Base-by-base conservation (phyloP, 768 basidiomycete species). In the Boletus vinaceobasis region DNA sequence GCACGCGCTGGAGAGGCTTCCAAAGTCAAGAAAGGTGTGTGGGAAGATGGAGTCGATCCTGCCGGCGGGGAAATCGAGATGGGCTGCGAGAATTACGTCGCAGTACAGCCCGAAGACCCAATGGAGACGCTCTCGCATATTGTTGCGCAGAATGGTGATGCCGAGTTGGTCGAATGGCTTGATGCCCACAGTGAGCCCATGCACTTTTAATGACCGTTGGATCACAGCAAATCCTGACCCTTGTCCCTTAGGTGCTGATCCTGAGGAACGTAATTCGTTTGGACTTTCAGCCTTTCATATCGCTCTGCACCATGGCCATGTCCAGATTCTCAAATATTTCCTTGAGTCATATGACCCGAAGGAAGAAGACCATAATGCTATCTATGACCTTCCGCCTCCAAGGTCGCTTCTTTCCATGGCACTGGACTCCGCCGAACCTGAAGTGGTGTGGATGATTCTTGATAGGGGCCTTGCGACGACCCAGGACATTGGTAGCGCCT, bases 51-150 rank as follows among this genome's bases (percentile, higher is more conserved):
- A 32, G 85, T 90, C 53, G 87, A 89, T 68, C 83, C 86, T 38
- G 76, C 82, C 9, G 88, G 88, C 45, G 85, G 86, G 31, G 88
- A 90, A 73, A 70, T 85, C 50, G 83, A 81, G 62, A 60, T 67
- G 49, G 83, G 82, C 21, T 79, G 79, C 60, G 78, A 80, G 43
- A 74, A 73, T 48, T 83, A 83, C 60, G 75, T 82, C 43, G 68
- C 75, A 56, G 57, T 37, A 11, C 57, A 58, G 5, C 81, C 82
- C 11, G 61, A 74, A 53, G 87, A 89, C 69, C 75, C 74, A n/a
- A 71, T 74, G 58, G 84, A 90, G 70, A 87, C 87, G 37, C 73
- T 92, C 11, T 68, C 86, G 50, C 89, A 90, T 61, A 86, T 92
- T 53, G 84, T 81, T 48, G 76, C 79, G 3, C 71, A 66, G 51